Evolutionary conservation across 176 grass and related monocot genomes (phyloP).

Genomic region (Cenchrus americanus): DNA sequence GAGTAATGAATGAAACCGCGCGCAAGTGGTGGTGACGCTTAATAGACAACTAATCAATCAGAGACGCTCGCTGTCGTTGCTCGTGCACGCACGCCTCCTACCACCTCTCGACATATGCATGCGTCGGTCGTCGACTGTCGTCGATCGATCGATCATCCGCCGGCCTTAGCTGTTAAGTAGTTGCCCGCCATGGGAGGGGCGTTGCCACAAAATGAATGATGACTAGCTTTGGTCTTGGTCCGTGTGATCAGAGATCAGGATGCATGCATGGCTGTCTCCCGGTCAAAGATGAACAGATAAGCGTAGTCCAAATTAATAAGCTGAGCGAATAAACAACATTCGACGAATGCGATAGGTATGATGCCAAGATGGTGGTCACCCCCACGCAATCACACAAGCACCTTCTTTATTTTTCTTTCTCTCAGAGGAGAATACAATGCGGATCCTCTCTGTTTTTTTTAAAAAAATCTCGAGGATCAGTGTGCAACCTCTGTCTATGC

Average conservation of each 20-base stretch:
- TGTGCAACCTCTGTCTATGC: too few species aligned
- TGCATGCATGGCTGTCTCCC: too few species aligned
- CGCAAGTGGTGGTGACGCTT: background rate
- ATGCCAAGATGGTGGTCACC: background rate
- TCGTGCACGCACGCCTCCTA: constrained; percentile 15
- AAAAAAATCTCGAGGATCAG: too few species aligned
- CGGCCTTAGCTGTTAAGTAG: too few species aligned
- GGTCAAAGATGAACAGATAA: constrained; percentile 31
- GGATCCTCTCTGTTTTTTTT: background rate
- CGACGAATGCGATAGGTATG: background rate
- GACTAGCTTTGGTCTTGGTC: constrained; percentile 2
- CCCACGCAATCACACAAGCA: background rate
- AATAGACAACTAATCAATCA: background rate
- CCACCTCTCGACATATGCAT: constrained; percentile 16
- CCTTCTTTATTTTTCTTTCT: background rate
- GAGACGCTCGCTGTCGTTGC: background rate
- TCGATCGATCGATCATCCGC: background rate
- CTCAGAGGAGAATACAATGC: background rate
- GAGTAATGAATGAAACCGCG: too few species aligned
- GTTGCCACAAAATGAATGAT: too few species aligned
- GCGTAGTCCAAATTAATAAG: background rate
- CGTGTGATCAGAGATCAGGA: background rate
- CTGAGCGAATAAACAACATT: too few species aligned
- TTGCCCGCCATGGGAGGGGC: too few species aligned
- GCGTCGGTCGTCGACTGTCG: too few species aligned